A percentile compares a stretch with the other conserved stretches of the same genome.
These are phyloP conservation scores for Aspergillus sp. DNA, from an alignment of 2,329 filamentous ascomycete species.

Conservation along the genomic window DNA sequence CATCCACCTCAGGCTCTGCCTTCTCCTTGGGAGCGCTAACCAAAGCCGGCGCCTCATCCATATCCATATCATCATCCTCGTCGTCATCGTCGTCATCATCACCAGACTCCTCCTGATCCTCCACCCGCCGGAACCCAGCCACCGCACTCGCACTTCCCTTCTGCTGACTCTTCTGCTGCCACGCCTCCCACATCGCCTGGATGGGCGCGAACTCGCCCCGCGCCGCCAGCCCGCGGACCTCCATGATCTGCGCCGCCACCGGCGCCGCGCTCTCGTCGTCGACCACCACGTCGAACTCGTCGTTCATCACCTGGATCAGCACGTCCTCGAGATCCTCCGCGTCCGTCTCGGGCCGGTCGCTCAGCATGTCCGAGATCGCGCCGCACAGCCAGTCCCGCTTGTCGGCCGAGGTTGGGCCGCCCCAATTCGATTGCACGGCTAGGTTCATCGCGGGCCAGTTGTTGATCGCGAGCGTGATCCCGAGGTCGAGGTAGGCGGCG, in stretches of 20 bases:
- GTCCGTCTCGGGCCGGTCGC: slow-evolving; percentile 61
- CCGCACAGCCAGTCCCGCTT: slow-evolving; percentile 98
- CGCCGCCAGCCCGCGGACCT: slow-evolving; percentile 62
- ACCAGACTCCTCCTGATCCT: slow-evolving; percentile 51
- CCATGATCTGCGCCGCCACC: slow-evolving; percentile 71
- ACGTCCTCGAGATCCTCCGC: slow-evolving; percentile 78
- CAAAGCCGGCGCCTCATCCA: slow-evolving; percentile 67
- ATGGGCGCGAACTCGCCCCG: slow-evolving; percentile 67
- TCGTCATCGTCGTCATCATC: slow-evolving; percentile 61
- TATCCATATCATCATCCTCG: slow-evolving; percentile 62
- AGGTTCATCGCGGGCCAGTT: slow-evolving; percentile 86
- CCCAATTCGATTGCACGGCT: slow-evolving; percentile 84
- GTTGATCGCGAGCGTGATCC: slow-evolving; percentile 79
- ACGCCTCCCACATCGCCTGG: slow-evolving; percentile 56
- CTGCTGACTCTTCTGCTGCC: slow-evolving; percentile 38
- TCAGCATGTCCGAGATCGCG: slow-evolving; percentile 77
- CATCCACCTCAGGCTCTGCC: slow-evolving; percentile 69
- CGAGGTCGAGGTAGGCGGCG: slow-evolving; percentile 75
- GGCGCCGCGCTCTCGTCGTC: slow-evolving; percentile 83
- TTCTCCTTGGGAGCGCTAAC: slow-evolving; percentile 61
- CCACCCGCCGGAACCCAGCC: slow-evolving; percentile 35
- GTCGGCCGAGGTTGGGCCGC: slow-evolving; percentile 75
- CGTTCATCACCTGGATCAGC: slow-evolving; percentile 84
- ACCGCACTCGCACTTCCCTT: slow-evolving; percentile 37
- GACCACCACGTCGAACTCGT: slow-evolving; percentile 91